phyloP scores from a whole-genome alignment of 805 yeast genomes.

The Clavispora santaluciae region DNA sequence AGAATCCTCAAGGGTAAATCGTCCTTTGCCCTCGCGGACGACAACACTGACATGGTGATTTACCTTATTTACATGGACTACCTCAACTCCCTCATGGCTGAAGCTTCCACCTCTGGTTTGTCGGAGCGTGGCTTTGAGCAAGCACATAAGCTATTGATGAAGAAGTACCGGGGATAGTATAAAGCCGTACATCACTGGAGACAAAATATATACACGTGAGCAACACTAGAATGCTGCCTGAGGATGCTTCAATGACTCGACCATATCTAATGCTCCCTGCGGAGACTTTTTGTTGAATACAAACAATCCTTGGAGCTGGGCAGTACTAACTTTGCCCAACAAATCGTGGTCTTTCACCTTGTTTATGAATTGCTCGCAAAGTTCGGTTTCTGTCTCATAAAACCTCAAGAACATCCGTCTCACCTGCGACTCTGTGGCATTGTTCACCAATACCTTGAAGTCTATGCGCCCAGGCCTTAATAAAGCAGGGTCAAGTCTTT shows the following conservation, averaged over 20 bases:
- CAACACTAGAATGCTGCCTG: not conserved
- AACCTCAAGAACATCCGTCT: constrained; percentile 81
- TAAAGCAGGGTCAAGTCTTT: constrained; percentile 85
- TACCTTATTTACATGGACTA: constrained; percentile 47
- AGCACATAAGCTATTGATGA: constrained; percentile 29
- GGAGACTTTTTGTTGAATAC: constrained; percentile 88
- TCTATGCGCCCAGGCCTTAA: constrained; percentile 95
- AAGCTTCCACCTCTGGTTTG: constrained; percentile 29
- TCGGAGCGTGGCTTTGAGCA: constrained; percentile 36
- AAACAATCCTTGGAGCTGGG: constrained; percentile 92
- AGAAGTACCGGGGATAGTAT: constrained; percentile 31
- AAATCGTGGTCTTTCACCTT: constrained; percentile 42
- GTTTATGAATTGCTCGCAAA: constrained; percentile 48
- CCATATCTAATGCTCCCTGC: constrained; percentile 63
- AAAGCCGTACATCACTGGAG: not conserved
- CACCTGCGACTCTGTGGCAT: constrained; percentile 82
- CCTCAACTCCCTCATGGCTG: constrained; percentile 35
- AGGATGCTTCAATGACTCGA: constrained; percentile 39
- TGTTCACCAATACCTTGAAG: constrained; percentile 71
- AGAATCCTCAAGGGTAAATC: constrained; percentile 7
- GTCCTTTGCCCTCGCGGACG: constrained; percentile 20
- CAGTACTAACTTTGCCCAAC: constrained; percentile 65
- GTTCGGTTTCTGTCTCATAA: constrained; percentile 57
- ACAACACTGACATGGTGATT: constrained; percentile 39
- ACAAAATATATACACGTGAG: not conserved